A percentile compares a stretch with the other conserved stretches of the same genome.
phyloP scores from a whole-genome alignment of 2,329 filamentous ascomycete species.

The Trichophyton mentagrophytes region DNA sequence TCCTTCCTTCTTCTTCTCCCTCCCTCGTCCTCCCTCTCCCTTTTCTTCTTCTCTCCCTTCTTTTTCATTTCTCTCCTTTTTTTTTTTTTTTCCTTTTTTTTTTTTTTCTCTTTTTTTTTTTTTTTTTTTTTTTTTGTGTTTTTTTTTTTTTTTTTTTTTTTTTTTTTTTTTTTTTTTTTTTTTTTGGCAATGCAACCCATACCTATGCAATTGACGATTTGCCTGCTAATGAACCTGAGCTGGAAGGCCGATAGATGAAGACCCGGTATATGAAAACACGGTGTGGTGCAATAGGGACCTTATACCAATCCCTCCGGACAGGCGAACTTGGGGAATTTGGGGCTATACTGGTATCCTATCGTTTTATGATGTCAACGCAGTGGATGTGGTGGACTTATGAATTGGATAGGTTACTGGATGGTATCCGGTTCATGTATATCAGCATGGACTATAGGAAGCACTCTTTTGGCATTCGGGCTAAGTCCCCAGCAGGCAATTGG shows the following conservation, averaged over 20 bases:
- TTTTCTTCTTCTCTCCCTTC: too few relatives aligned
- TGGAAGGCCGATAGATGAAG: not conserved
- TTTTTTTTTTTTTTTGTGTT: too few relatives aligned
- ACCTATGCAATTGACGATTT: not conserved
- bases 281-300: constrained; percentile 21
- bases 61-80: too few relatives aligned
- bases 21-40: too few relatives aligned
- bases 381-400: not conserved
- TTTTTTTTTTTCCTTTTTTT: too few relatives aligned
- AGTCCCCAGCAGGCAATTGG: constrained; percentile 18
- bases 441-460: constrained; percentile 21
- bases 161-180: too few relatives aligned
- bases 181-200: not conserved
- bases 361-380: not conserved
- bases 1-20: too few relatives aligned
- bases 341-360: constrained; percentile 15
- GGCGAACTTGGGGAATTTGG: constrained; percentile 20
- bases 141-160: too few relatives aligned
- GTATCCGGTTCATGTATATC: constrained; percentile 20
- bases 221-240: not conserved
- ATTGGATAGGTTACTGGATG: constrained; percentile 20
- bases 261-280: constrained; percentile 7
- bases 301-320: constrained; percentile 19
- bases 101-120: too few relatives aligned
- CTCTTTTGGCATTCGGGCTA: constrained; percentile 18